Percentiles rank a stretch among this genome's conserved stretches.
phyloP scores from a whole-genome alignment of 495 filamentous ascomycete species.

The Neurospora sp. region DNA sequence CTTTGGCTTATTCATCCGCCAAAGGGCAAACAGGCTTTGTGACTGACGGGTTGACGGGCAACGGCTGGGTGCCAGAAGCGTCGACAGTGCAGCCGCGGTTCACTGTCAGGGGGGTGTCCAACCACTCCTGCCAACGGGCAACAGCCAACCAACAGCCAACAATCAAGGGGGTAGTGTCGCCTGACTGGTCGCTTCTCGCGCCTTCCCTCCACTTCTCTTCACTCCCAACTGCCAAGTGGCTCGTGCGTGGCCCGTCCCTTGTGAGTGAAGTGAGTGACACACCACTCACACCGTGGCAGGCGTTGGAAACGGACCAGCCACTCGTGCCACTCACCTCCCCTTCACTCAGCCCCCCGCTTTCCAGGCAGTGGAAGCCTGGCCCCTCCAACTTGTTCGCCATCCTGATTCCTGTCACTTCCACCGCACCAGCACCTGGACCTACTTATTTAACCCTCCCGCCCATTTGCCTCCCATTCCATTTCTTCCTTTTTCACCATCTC shows the following conservation, averaged over 20 bases:
- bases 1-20: not conserved
- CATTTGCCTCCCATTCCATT: constrained; percentile 2
- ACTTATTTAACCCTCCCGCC: constrained; percentile 16
- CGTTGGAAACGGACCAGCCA: not conserved
- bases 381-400: constrained; percentile 6
- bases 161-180: not conserved
- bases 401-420: constrained; percentile 27
- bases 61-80: not conserved
- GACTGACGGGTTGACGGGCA: not conserved
- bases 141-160: not conserved
- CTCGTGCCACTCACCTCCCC: not conserved
- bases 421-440: constrained; percentile 26
- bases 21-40: not conserved
- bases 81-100: not conserved
- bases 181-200: constrained; percentile 20
- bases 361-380: not conserved
- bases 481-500: constrained; percentile 4
- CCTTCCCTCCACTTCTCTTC: constrained; percentile 22
- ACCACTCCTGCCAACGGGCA: not conserved
- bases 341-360: not conserved
- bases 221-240: constrained; percentile 4
- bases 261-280: not conserved
- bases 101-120: not conserved
- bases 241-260: not conserved
- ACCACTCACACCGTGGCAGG: not conserved